Conservation (phyloP, 257 asterid genomes). For the Forsythia viridissima region DNA sequence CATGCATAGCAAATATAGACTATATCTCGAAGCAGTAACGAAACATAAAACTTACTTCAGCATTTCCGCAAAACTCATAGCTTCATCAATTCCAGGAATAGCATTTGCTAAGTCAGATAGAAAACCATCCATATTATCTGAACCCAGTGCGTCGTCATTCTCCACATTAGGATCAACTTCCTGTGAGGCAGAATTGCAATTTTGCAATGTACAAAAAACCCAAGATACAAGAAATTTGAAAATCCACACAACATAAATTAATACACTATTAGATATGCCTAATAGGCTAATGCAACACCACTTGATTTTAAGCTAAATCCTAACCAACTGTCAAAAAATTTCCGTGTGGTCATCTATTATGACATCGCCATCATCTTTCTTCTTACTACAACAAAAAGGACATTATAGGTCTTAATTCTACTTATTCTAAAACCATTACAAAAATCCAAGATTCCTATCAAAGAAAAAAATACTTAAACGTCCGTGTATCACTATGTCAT, state of each 20-base stretch:
- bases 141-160: constrained; percentile 56
- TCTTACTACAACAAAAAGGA: background rate
- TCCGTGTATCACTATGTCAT: too few species aligned
- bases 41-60: constrained; percentile 62
- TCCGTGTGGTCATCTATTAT: background rate
- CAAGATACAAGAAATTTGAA: background rate
- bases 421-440: background rate
- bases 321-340: background rate
- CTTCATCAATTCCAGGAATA: constrained; percentile 96
- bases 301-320: background rate
- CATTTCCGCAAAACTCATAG: constrained; percentile 99
- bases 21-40: constrained; percentile 10
- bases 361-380: background rate
- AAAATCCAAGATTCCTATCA: background rate
- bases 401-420: background rate
- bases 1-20: background rate
- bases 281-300: background rate
- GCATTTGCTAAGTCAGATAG: constrained; percentile 88
- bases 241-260: background rate
- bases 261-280: background rate
- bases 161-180: constrained; percentile 96
- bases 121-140: constrained; percentile 74
- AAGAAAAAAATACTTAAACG: too few species aligned
- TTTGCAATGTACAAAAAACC: background rate
- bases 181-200: constrained; percentile 37